Conservation (phyloP, 2,329 filamentous ascomycete genomes). For the Neonectria ditissima region DNA sequence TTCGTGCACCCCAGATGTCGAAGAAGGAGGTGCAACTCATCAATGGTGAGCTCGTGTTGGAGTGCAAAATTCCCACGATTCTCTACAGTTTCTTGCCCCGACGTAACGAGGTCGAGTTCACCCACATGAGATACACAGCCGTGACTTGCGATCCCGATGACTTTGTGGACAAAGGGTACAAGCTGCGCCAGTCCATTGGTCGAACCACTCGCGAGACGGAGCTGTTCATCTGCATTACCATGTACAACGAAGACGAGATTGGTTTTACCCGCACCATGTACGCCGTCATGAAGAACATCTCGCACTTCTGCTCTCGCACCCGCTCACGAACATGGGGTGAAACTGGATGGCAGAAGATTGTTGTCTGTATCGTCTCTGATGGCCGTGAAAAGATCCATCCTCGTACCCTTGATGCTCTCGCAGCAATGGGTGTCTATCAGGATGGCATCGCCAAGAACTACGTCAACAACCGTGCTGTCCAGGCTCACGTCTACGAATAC, state of each 20-base stretch:
- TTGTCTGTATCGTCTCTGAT: constrained; percentile 96
- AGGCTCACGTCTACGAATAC: constrained; percentile 98
- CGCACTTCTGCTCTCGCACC: constrained; percentile 92
- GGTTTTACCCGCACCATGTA: constrained; percentile 98
- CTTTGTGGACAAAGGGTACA: constrained; percentile 89
- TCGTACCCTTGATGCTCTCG: constrained; percentile 90
- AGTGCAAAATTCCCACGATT: constrained; percentile 99
- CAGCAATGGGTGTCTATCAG: constrained; percentile 98
- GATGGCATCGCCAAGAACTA: constrained; percentile 98
- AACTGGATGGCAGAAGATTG: constrained; percentile 98
- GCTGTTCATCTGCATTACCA: constrained; percentile 95
- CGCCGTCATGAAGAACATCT: constrained; percentile 97
- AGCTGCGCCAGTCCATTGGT: constrained; percentile 90
- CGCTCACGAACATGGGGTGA: constrained; percentile 98
- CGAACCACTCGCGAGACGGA: constrained; percentile 89
- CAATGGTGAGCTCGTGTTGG: constrained; percentile 96
- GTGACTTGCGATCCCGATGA: constrained; percentile 99
- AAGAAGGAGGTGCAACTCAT: constrained; percentile 96
- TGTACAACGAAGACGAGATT: constrained; percentile 99
- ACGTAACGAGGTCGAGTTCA: constrained; percentile 94
- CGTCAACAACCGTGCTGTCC: constrained; percentile 95
- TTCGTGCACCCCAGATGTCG: constrained; percentile 86
- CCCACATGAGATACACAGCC: constrained; percentile 98
- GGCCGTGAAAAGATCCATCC: constrained; percentile 92
- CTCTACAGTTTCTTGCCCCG: constrained; percentile 96